Evolutionary conservation across 495 filamentous ascomycete species (phyloP).

Genomic region (Thozetella sp.): DNA sequence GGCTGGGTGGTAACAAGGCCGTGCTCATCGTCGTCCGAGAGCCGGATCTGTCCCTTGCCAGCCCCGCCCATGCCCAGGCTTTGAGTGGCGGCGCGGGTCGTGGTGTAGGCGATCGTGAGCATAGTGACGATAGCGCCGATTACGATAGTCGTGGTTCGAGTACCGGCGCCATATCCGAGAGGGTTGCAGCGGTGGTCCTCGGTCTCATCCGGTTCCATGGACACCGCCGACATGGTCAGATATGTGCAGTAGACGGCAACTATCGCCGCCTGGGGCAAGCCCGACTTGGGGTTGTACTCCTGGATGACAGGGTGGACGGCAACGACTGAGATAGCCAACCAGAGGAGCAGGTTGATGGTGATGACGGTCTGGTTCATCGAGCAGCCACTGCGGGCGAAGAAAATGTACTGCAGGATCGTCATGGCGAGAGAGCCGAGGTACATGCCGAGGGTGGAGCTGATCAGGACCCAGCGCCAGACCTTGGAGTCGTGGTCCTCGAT

Average conservation of each 20-base stretch:
- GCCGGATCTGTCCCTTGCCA: conserved; percentile 54
- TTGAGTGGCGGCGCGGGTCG: conserved; percentile 93
- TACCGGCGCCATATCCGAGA: conserved; percentile 82
- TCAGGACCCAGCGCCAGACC: conserved; percentile 81
- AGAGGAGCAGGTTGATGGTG: conserved; percentile 81
- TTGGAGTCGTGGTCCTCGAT: conserved; percentile 88
- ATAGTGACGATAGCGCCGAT: conserved; percentile 95
- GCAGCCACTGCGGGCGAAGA: conserved; percentile 84
- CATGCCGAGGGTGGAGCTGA: conserved; percentile 93
- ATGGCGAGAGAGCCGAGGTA: conserved; percentile 87
- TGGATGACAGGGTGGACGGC: conserved; percentile 92
- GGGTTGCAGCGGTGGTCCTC: conserved; percentile 89
- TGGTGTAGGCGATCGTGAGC: conserved; percentile 96
- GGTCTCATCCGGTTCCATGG: conserved; percentile 89
- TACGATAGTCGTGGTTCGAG: conserved; percentile 86
- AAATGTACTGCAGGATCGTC: conserved; percentile 96
- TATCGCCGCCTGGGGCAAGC: conserved; percentile 95
- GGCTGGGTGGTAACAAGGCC: conserved; percentile 91
- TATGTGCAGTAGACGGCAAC: conserved; percentile 98
- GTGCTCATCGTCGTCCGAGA: conserved; percentile 71
- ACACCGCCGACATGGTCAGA: conserved; percentile 96
- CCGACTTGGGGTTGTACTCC: conserved; percentile 89
- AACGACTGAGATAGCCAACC: conserved; percentile 77
- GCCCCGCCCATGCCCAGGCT: conserved; percentile 77
- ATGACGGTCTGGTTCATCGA: conserved; percentile 89